Evolutionary conservation across 139 green algal genomes (phyloP), one percentile per base, ranked within the genome.

Genomic region (Pedinophyceae sp.): DNA sequence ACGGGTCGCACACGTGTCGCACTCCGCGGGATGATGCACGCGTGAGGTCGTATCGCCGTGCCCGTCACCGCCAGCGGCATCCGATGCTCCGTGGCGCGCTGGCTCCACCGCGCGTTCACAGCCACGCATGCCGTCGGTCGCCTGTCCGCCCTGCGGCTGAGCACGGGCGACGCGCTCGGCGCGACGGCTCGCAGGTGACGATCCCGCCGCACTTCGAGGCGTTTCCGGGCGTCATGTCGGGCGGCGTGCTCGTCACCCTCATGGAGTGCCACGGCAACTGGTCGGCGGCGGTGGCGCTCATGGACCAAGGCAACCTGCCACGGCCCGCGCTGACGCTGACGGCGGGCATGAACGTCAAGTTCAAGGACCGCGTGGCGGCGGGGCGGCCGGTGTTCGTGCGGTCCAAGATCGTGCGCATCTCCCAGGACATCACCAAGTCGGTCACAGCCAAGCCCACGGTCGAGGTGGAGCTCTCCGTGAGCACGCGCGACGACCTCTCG

Each of bases 291-390:
- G 47, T 38, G 18, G 7, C 34, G n/a, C 67, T 93, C 3, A 93
- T 93, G 83, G 83, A 93, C 62, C 60, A 71, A 27, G 64, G 60
- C 3, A 74, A 60, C 30, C 58, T 87, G 45, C 76, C 83, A 0
- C 75, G 71, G 34, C 83, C 83, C 2, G 80, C 83, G 0, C 67
- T 93, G n/a, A 93, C 83, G 2, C 71, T 93, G 1, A 88, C 83
- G 3, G 64, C 67, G 2, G 68, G 74, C 30, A 71, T 91, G 52
- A 54, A 85, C 70, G 61, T 81, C 4, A 71, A 59, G 4, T 87
- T 71, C 67, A 72, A 75, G 45, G 76, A 82, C 54, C 70, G 77
- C 18, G 86, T 70, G 7, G 80, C 82, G 0, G 72, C 75, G 0
- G 57, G 71, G 25, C 72, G 58, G 27, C 46, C 66, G 17, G 67